phyloP scores from a whole-genome alignment of 352 stramenopile genomes.

The Ophiocytium majus region DNA sequence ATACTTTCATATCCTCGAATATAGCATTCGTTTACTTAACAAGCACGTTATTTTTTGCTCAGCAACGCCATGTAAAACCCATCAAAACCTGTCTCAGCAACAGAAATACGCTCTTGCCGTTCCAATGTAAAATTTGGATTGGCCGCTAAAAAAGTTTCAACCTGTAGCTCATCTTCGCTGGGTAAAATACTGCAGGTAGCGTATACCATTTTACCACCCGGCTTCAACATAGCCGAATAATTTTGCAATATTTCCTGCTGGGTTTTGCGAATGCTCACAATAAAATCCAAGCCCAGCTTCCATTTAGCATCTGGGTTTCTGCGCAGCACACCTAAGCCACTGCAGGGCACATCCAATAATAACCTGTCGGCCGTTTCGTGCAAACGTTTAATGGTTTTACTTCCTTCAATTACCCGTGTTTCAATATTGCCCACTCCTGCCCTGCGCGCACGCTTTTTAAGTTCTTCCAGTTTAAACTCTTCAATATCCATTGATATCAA shows the following conservation, averaged over 20 bases:
- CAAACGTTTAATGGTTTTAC: not conserved
- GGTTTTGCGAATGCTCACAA: not conserved
- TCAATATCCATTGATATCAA: not conserved
- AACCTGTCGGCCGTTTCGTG: not conserved
- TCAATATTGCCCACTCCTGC: not conserved
- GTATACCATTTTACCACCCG: not conserved
- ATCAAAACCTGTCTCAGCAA: not conserved
- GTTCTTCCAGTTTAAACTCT: not conserved
- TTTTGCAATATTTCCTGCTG: constrained; percentile 10
- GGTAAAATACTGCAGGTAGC: not conserved
- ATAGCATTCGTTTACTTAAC: too few relatives aligned
- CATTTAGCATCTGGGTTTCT: constrained; percentile 8
- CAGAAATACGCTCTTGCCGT: not conserved
- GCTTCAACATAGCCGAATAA: not conserved
- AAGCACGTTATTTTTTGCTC: constrained; percentile 2
- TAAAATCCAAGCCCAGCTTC: not conserved
- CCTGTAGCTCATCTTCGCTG: not conserved
- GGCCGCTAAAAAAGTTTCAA: not conserved
- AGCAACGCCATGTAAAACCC: not conserved
- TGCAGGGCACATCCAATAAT: constrained; percentile 15
- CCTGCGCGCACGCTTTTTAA: not conserved
- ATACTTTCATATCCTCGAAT: too few relatives aligned
- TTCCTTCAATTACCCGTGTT: not conserved
- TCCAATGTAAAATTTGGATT: constrained; percentile 3
- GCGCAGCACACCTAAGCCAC: not conserved